Evolutionary conservation across 176 grass and related monocot genomes (phyloP).

Genomic region (Saccharum spontaneum): DNA sequence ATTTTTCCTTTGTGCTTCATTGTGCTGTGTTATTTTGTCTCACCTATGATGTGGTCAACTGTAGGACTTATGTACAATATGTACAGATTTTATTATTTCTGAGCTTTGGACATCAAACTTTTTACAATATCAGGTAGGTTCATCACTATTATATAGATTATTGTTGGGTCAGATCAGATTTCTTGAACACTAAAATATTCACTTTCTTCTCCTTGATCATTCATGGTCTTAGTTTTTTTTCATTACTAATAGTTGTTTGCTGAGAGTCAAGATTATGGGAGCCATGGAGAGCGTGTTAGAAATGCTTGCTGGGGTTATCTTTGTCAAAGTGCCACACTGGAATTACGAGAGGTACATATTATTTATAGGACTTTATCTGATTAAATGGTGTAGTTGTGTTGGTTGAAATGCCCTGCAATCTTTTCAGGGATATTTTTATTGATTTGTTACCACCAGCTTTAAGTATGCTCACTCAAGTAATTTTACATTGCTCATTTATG

Average conservation of each 20-base stretch:
- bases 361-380: neutral
- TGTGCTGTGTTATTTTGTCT: slow-evolving; percentile 24
- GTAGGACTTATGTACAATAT: slow-evolving; percentile 95
- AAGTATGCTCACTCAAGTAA: neutral
- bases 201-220: neutral
- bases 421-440: neutral
- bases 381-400: neutral
- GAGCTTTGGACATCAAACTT: slow-evolving; percentile 96
- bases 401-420: neutral
- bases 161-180: neutral
- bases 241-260: slow-evolving; percentile 70
- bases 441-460: slow-evolving; percentile 11
- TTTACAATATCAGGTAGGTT: slow-evolving; percentile 76
- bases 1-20: neutral
- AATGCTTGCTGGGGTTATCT: slow-evolving; percentile 99
- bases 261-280: slow-evolving; percentile 96
- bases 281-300: slow-evolving; percentile 86
- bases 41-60: slow-evolving; percentile 23
- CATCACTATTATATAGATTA: neutral
- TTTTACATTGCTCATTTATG: neutral
- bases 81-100: slow-evolving; percentile 98
- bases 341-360: slow-evolving; percentile 67
- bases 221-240: neutral
- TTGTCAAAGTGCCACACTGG: slow-evolving; percentile 94
- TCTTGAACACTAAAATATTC: neutral